Percentiles rank a stretch among this genome's conserved stretches.
These are phyloP conservation scores for Calocybe cyanea DNA, from an alignment of 768 basidiomycete species.

Conservation along the genomic window DNA sequence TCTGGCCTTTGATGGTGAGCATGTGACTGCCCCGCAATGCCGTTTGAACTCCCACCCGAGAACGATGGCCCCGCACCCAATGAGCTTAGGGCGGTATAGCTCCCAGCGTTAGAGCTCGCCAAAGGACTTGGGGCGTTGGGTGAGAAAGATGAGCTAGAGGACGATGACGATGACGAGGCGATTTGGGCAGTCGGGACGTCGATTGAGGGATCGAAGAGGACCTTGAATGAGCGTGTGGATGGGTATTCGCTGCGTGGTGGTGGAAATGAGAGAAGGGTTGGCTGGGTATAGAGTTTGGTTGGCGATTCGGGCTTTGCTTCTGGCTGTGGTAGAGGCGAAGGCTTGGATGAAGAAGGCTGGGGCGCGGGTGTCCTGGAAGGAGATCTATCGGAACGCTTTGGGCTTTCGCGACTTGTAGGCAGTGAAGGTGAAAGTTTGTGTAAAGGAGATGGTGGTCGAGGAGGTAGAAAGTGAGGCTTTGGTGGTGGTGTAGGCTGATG, in stretches of 20 bases:
- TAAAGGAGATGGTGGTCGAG: slow-evolving; percentile 18
- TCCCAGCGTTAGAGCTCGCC: background rate
- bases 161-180: slow-evolving; percentile 16
- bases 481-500: slow-evolving; percentile 9
- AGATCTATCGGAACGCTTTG: too few species aligned
- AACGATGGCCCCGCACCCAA: background rate
- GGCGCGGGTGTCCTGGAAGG: too few species aligned
- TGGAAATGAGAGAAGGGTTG: slow-evolving; percentile 52
- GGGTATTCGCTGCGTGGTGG: slow-evolving; percentile 50
- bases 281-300: slow-evolving; percentile 23
- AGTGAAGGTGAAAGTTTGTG: too few species aligned
- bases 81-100: background rate
- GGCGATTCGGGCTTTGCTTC: slow-evolving; percentile 21
- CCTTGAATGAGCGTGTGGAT: slow-evolving; percentile 45
- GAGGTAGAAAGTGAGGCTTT: slow-evolving; percentile 9
- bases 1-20: background rate
- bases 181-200: slow-evolving; percentile 36
- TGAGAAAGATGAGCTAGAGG: background rate
- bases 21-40: background rate
- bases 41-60: background rate
- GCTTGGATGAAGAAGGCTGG: background rate
- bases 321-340: slow-evolving; percentile 18
- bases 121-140: background rate
- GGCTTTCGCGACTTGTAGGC: too few species aligned
- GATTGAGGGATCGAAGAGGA: slow-evolving; percentile 58